These are phyloP conservation scores for Chaetomium olivaceum DNA, from an alignment of 2,329 filamentous ascomycete species.

Conservation along the genomic window DNA sequence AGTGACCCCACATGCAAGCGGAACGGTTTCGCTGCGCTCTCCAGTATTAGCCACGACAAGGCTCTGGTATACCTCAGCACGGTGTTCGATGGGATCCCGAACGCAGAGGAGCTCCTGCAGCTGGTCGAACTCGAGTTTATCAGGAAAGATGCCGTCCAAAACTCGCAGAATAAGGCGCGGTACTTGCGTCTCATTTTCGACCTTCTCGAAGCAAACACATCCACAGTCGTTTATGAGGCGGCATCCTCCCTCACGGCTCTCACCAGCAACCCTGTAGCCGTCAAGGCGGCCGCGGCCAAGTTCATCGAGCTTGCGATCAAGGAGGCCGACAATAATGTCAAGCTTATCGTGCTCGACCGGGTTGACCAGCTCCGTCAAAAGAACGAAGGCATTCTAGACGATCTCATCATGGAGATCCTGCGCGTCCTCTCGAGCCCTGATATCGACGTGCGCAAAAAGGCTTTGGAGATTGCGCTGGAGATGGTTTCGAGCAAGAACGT, in stretches of 20 bases:
- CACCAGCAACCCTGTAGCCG: conserved; percentile 94
- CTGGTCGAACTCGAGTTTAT: conserved; percentile 96
- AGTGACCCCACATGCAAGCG: conserved; percentile 95
- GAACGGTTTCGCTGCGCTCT: conserved; percentile 91
- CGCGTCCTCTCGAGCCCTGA: conserved; percentile 93
- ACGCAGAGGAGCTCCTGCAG: conserved; percentile 90
- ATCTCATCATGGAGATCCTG: conserved; percentile 94
- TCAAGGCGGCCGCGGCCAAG: conserved; percentile 93
- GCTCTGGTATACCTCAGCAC: conserved; percentile 83
- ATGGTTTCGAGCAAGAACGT: conserved; percentile 99
- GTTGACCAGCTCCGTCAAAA: conserved; percentile 73
- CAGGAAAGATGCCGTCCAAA: conserved; percentile 92
- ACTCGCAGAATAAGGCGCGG: conserved; percentile 90
- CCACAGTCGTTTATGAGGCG: conserved; percentile 96
- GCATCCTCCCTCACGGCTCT: conserved; percentile 91
- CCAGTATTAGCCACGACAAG: conserved; percentile 90
- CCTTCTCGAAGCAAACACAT: conserved; percentile 85
- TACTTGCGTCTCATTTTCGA: conserved; percentile 97
- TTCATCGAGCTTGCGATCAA: conserved; percentile 97
- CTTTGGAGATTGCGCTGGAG: conserved; percentile 83
- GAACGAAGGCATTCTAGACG: conserved; percentile 82
- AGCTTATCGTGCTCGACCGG: conserved; percentile 93
- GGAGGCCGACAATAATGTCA: conserved; percentile 98
- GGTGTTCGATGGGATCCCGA: conserved; percentile 90
- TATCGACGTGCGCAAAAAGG: conserved; percentile 92